These are phyloP conservation scores for Dryas drummondii DNA, from an alignment of 306 rosid genomes.

Conservation along the genomic window DNA sequence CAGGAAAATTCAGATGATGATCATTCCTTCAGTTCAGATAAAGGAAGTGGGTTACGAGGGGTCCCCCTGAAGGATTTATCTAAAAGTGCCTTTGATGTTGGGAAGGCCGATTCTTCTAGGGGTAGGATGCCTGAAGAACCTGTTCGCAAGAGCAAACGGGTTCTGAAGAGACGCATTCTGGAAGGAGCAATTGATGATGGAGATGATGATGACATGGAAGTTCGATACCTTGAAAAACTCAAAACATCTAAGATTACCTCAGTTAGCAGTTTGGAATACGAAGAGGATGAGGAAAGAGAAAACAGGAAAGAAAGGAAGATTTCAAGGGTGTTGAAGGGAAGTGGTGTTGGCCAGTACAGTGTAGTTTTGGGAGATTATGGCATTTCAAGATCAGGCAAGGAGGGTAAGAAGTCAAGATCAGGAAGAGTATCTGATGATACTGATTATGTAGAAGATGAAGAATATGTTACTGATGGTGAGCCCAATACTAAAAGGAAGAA, in stretches of 20 bases:
- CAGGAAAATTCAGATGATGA: constrained; percentile 29
- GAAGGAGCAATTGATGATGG: constrained; percentile 20
- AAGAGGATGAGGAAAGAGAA: constrained; percentile 36
- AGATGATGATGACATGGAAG: constrained; percentile 24
- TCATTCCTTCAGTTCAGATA: constrained; percentile 21
- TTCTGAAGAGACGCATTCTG: constrained; percentile 26
- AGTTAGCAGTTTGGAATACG: constrained; percentile 26
- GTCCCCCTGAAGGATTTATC: constrained; percentile 1
- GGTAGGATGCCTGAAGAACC: constrained; percentile 20
- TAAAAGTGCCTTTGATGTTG: constrained; percentile 2
- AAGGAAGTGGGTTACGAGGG: constrained; percentile 6
- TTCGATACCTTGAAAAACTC: constrained; percentile 36
- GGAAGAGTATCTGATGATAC: constrained; percentile 31
- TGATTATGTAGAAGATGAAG: constrained; percentile 41
- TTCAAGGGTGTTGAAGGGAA: constrained; percentile 30
- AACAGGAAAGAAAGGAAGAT: constrained; percentile 35
- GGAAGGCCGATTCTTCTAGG: constrained; percentile 16
- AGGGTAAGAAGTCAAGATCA: constrained; percentile 36
- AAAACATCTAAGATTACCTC: constrained; percentile 18
- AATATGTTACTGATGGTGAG: constrained; percentile 40
- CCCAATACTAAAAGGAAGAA: constrained; percentile 30
- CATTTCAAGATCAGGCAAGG: constrained; percentile 28
- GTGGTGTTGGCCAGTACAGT: constrained; percentile 15
- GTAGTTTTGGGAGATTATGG: constrained; percentile 23
- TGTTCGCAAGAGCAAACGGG: constrained; percentile 33